These are phyloP conservation scores for Talinum fruticosum DNA, from an alignment of 148 eudicot genomes.

Conservation along the genomic window DNA sequence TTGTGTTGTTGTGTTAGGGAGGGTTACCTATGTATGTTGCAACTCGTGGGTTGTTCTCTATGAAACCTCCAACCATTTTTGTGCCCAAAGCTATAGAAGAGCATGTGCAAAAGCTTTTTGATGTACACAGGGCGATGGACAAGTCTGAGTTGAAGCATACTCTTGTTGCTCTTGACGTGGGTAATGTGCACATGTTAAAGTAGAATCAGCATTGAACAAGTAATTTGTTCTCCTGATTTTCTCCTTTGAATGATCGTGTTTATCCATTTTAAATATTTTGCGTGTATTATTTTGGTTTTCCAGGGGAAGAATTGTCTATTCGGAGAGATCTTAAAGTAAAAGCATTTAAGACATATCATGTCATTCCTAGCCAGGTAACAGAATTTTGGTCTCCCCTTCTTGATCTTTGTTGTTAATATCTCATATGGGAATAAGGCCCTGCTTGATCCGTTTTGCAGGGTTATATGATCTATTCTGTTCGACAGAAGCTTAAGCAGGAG, in stretches of 20 bases:
- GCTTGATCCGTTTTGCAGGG: conserved; percentile 47
- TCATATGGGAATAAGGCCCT: not conserved
- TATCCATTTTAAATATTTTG: not conserved
- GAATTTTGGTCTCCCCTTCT: not conserved
- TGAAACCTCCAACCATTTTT: conserved; percentile 87
- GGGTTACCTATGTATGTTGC: conserved; percentile 97
- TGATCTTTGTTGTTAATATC: not conserved
- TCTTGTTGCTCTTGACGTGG: conserved; percentile 68
- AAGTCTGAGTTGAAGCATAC: conserved; percentile 79
- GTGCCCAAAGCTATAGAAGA: conserved; percentile 70
- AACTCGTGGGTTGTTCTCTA: conserved; percentile 75
- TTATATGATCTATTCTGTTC: conserved; percentile 68
- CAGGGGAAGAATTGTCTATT: conserved; percentile 73
- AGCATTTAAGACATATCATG: conserved; percentile 80
- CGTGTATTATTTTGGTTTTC: not conserved
- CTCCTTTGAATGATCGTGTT: not conserved
- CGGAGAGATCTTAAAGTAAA: conserved; percentile 79
- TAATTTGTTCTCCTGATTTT: not conserved
- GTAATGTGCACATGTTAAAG: conserved; percentile 34
- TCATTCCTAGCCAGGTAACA: conserved; percentile 77
- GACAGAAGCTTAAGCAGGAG: conserved; percentile 78
- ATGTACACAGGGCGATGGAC: conserved; percentile 87
- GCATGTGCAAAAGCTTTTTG: conserved; percentile 70
- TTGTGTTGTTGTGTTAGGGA: conserved; percentile 51
- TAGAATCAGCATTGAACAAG: not conserved